A percentile compares a stretch with the other conserved stretches of the same genome.
phyloP scores from a whole-genome alignment of 2,329 filamentous ascomycete genomes.

The Lachnellula subtilissima region DNA sequence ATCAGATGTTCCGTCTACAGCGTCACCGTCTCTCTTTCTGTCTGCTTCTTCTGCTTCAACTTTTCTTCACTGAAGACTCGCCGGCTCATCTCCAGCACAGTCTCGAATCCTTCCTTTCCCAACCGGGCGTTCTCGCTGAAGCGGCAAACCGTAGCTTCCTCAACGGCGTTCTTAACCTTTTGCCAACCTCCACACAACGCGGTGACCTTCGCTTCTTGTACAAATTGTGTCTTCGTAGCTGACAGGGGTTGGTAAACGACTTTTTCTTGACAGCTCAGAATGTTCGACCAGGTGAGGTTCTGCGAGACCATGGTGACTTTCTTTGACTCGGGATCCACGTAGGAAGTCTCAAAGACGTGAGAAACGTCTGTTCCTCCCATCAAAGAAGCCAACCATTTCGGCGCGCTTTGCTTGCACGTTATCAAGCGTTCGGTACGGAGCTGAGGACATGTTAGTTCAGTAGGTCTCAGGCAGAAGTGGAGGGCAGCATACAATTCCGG shows the following conservation, averaged over 20 bases:
- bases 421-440: conserved; percentile 67
- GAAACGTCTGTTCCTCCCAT: conserved; percentile 77
- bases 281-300: conserved; percentile 88
- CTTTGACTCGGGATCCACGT: conserved; percentile 77
- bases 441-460: conserved; percentile 34
- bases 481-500: conserved; percentile 56
- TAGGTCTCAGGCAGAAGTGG: background rate
- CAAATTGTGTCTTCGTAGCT: conserved; percentile 67
- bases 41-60: conserved; percentile 45
- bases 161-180: conserved; percentile 92
- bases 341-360: conserved; percentile 91
- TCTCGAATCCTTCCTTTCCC: conserved; percentile 91
- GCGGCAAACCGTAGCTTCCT: conserved; percentile 81
- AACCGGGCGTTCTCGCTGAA: conserved; percentile 90
- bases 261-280: conserved; percentile 89
- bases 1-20: background rate
- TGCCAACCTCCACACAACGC: conserved; percentile 96
- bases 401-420: conserved; percentile 60
- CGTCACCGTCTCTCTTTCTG: conserved; percentile 13
- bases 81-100: conserved; percentile 87
- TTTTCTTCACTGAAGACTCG: conserved; percentile 88
- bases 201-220: conserved; percentile 87
- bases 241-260: conserved; percentile 70
- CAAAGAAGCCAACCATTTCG: conserved; percentile 74
- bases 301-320: conserved; percentile 95